Base-by-base conservation (phyloP, 2,329 filamentous ascomycete genomes). In the Blastomyces emzantsi region DNA sequence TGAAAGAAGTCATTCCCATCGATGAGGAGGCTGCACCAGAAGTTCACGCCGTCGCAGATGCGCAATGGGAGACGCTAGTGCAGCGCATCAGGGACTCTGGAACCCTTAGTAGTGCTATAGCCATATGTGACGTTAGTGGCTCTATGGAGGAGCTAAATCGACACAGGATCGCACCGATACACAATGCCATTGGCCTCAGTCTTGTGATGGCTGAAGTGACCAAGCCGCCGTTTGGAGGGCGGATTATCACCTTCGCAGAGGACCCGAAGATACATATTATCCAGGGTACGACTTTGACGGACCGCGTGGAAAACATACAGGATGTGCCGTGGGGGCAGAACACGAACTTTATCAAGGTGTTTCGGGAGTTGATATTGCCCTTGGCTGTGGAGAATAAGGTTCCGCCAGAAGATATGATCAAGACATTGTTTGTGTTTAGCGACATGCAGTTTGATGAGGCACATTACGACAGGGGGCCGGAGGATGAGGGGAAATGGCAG, bases 401-500 rank as follows among this genome's bases (percentile, higher is more conserved):
- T 43, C 77, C 74, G 66, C 79, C 76, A 49, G 81, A 84, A 62
- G 79, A 86, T 49, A 86, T 87, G 83, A 79, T 86, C 19, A 85
- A 85, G 73, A 80, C 81, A 3, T 70, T 87, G 19, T 85, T 87
- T 68, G 80, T 86, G 43, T 86, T 86, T 68, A 81, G 76, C 55
- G 83, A 85, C 69, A 86, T 86, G 84, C 82, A 86, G 55, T 86
- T 87, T 69, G 71, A 86, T 66, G 0, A 64, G 0, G 78, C 78
- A 1, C 33, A 9, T 4, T 6, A 6, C 5, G 30, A 33, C 30
- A 5, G 30, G 30, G 30, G 4, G 2, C 1, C 36, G 25, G 52
- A 2, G 1, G 6, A 3, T 33, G 30, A 7, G 30, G 30, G 1
- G 30, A 17, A 17, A 25, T 83, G 80, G 79, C 72, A 69, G 3